Evolutionary conservation across 116 monocot genomes (phyloP).

Genomic region (Cymodocea nodosa): DNA sequence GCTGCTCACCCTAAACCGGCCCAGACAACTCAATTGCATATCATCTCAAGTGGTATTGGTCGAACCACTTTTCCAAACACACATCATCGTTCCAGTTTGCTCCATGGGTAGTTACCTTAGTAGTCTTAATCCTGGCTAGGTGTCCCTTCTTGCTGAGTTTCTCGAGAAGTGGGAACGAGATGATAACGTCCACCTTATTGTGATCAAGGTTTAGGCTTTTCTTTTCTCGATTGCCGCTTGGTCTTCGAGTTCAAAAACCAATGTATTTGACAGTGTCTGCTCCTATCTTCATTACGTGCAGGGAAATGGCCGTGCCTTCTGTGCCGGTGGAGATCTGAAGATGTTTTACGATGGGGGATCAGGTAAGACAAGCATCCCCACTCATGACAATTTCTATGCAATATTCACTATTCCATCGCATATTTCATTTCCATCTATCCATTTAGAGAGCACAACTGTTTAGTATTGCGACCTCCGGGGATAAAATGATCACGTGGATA

Average conservation of each 20-base stretch:
- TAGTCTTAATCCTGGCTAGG: constrained; percentile 19
- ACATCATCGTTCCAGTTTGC: too few relatives aligned
- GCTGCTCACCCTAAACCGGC: constrained; percentile 70
- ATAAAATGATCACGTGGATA: too few relatives aligned
- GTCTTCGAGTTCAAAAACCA: neutral
- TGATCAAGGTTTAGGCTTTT: constrained; percentile 47
- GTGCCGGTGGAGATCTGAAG: constrained; percentile 88
- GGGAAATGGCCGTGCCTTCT: constrained; percentile 81
- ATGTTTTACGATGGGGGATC: constrained; percentile 74
- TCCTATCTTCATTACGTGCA: constrained; percentile 7
- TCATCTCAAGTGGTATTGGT: constrained; percentile 49
- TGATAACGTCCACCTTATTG: constrained; percentile 49
- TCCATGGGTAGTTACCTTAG: neutral
- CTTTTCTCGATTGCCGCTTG: neutral
- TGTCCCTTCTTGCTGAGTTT: constrained; percentile 52
- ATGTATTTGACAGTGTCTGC: neutral
- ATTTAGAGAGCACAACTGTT: too few relatives aligned
- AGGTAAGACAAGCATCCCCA: constrained; percentile 25
- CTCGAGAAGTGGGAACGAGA: constrained; percentile 96
- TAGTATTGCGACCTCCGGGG: too few relatives aligned
- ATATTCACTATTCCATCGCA: neutral
- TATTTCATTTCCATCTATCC: neutral
- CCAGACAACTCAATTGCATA: constrained; percentile 82
- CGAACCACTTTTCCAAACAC: neutral
- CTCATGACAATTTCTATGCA: neutral